These are phyloP conservation scores for Penicillium canariense DNA, from an alignment of 495 filamentous ascomycete species.

Conservation along the genomic window DNA sequence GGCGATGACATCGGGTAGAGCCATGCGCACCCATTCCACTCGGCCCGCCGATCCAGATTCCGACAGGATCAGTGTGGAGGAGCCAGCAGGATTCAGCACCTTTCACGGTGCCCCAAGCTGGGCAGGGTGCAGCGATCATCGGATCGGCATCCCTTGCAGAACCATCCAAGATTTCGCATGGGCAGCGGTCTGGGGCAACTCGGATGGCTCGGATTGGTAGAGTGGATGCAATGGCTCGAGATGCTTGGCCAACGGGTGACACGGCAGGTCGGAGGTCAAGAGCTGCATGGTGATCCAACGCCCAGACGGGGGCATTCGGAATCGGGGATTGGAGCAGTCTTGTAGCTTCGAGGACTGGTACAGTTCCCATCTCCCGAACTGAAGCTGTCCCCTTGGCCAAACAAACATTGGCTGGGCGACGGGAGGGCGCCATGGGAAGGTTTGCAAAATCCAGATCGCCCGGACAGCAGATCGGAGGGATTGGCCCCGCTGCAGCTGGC, in stretches of 20 bases:
- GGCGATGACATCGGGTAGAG: not conserved
- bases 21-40: not conserved
- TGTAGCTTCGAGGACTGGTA: not conserved
- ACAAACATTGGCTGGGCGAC: not conserved
- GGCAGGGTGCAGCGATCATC: constrained; percentile 3
- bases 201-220: not conserved
- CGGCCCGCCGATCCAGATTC: not conserved
- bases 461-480: not conserved
- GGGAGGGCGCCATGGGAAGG: not conserved
- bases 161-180: not conserved
- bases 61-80: not conserved
- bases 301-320: no score
- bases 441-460: not conserved
- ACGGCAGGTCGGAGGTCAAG: no score
- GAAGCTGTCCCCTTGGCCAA: not conserved
- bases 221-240: not conserved
- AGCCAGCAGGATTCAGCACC: not conserved
- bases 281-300: no score
- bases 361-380: no score
- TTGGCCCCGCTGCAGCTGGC: not conserved
- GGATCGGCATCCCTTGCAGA: constrained; percentile 17
- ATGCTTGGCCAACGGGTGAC: not conserved
- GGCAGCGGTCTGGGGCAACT: not conserved
- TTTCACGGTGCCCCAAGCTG: not conserved
- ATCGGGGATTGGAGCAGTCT: no score